Evolutionary conservation across 768 basidiomycete species (phyloP), one percentile per base, ranked within the genome.

Genomic region (Kwoniella sp.): DNA sequence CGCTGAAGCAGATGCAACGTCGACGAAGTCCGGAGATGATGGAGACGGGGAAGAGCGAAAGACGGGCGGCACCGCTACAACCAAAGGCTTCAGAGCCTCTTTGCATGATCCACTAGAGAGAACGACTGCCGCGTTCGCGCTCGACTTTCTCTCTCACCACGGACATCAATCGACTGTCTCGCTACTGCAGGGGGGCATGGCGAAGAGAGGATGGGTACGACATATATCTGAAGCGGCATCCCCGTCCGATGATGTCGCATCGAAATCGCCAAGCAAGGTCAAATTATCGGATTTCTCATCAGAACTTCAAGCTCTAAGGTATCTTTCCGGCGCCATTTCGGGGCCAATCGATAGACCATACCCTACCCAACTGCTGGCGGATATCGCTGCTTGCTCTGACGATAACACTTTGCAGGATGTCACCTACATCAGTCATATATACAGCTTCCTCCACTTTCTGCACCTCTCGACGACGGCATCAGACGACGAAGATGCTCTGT

Each of bases 111-210:
- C 59, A 23, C 82, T 85, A 56, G 87, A 87, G 76, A 81, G 82
- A 26, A 85, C 87, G 22, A 84, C 92, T 23, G 88, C 89, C 56
- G 85, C 87, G 29, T 86, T 96, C 23, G 88, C 94, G 11, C 76
- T 89, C 41, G 86, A 88, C 25, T 93, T 93, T 77, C 85, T 96
- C 34, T 84, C 87, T 1, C 92, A 94, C 78, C 89, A 92, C 70
- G 93, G 93, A 9, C 92, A 92, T 73, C 86, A 86, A 17, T 86
- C 85, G 41, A 87, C 92, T 0, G 86, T 89, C 4, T 83, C 85
- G 20, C 85, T 89, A 1, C 88, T 93, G 73, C 84, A 87, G 71
- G 84, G 82, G 12, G 89, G 86, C 66, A 68, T 79, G 58, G 41
- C 26, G 1, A 56, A 54, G 11, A 58, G 76, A 50, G 45, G 62